Conservation (phyloP, 2,329 filamentous ascomycete genomes). For the Penicillium sp. region DNA sequence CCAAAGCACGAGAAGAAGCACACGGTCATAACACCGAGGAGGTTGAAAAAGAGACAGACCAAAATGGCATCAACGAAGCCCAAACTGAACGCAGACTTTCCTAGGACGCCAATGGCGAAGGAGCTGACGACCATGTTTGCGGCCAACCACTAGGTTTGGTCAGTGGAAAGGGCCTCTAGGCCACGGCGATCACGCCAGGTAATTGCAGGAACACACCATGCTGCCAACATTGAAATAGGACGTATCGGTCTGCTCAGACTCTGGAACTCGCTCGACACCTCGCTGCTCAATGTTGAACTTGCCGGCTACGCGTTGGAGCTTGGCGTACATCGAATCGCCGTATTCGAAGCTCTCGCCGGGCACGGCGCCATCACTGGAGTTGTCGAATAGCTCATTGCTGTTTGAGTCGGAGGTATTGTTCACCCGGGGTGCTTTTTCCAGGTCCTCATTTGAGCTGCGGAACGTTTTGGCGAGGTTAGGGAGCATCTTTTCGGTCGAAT, state of each 20-base stretch:
- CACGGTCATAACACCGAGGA: slow-evolving; percentile 69
- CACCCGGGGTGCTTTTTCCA: slow-evolving; percentile 36
- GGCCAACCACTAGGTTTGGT: slow-evolving; percentile 62
- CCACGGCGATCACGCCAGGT: slow-evolving; percentile 5
- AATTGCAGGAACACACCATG: slow-evolving; percentile 55
- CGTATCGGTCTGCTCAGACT: slow-evolving; percentile 64
- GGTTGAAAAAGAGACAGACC: slow-evolving; percentile 71
- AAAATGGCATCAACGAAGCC: slow-evolving; percentile 72
- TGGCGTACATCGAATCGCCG: slow-evolving; percentile 57
- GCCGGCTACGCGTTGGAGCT: slow-evolving; percentile 61
- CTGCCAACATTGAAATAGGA: slow-evolving; percentile 67
- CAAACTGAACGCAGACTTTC: slow-evolving; percentile 64
- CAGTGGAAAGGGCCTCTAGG: slow-evolving; percentile 20
- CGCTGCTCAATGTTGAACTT: slow-evolving; percentile 68
- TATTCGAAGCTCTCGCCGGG: slow-evolving; percentile 59
- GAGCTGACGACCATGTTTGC: slow-evolving; percentile 76
- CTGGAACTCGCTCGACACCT: slow-evolving; percentile 72
- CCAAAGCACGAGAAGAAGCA: slow-evolving; percentile 77
- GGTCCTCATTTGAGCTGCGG: slow-evolving; percentile 24
- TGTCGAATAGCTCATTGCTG: slow-evolving; percentile 26
- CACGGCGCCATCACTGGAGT: slow-evolving; percentile 45
- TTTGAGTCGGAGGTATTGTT: slow-evolving; percentile 29
- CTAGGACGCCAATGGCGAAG: slow-evolving; percentile 72
- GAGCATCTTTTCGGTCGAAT: slow-evolving; percentile 10
- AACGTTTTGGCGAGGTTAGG: slow-evolving; percentile 21